Evolutionary conservation across 441 rosid species (phyloP).

Genomic region (Eutrema salsugineum): DNA sequence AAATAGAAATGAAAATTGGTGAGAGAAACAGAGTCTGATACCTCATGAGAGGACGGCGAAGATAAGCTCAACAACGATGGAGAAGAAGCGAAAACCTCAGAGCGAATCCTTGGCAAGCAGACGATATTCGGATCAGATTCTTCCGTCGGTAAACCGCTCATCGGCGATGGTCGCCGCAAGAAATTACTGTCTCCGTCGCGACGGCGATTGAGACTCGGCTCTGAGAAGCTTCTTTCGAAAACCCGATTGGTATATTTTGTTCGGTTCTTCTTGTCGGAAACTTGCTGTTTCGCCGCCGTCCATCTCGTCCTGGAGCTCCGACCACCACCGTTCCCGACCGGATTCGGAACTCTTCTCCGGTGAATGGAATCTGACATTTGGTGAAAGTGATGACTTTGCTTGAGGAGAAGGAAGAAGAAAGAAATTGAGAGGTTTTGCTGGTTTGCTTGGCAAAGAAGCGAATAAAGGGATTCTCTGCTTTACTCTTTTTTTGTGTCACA

Average conservation of each 20-base stretch:
- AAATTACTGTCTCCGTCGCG: constrained; percentile 10
- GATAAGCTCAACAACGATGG: constrained; percentile 11
- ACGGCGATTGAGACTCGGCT: constrained; percentile 19
- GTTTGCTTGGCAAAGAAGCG: constrained; percentile 35
- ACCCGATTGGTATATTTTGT: background rate
- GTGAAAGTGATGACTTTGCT: background rate
- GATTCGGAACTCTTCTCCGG: constrained; percentile 5
- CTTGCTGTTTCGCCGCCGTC: background rate
- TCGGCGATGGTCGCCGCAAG: constrained; percentile 15
- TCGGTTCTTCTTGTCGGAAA: background rate
- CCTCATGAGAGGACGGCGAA: constrained; percentile 25
- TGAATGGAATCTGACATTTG: constrained; percentile 16
- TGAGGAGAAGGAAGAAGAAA: constrained; percentile 3
- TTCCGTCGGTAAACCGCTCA: constrained; percentile 2
- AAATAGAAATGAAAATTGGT: background rate
- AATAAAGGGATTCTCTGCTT: constrained; percentile 16
- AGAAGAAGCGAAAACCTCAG: constrained; percentile 28
- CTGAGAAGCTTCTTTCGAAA: constrained; percentile 30
- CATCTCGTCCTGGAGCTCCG: constrained; percentile 2
- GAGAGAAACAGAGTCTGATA: constrained; percentile 18
- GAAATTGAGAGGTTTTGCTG: constrained; percentile 11
- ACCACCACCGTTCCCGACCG: background rate
- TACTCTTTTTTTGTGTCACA: background rate
- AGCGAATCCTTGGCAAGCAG: constrained; percentile 20
- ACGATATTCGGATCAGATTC: background rate